Base-by-base conservation (phyloP, 2,329 filamentous ascomycete species). In the Hypoxylon sp. region DNA sequence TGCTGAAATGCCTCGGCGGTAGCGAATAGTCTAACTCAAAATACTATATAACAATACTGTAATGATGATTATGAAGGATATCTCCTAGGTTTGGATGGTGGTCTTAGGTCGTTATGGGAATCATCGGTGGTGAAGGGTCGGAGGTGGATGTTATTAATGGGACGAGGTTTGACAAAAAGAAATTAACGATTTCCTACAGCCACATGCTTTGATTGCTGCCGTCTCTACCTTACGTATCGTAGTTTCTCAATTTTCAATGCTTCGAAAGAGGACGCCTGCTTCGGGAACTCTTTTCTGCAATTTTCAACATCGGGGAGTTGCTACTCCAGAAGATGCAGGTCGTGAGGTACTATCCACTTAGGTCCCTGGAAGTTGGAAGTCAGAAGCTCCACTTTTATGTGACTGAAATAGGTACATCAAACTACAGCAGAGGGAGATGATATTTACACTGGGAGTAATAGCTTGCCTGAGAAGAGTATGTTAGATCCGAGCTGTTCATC, bases 11-110 rank as follows among this genome's bases (percentile, higher is more conserved):
- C 15, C n/a, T 46, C 26, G 47, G 19, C 8, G 28, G 30, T 46
- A 43, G 34, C 17, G 7, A 17, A 48, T 37, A 47, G 53, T 47
- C 37, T 41, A 19, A 52, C 20, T 24, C 24, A 4, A 44, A 47
- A 57, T 59, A 56, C n/a, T 37, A 51, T 51, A 15, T 53, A 55
- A n/a, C 19, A 52, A 59, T 62, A 59, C n/a, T 19, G 8, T 15
- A 48, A 22, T 37, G 4, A 34, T 20, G 56, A 41, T 7, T 28
- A 37, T 22, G 30, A 61, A 54, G 32, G 7, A 52, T 50, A 55
- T 41, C 22, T 39, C 2, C 50, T 8, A 32, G 32, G 39, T 19
- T 58, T n/a, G 51, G 51, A 53, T 43, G 8, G 13, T 39, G 32
- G 30, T 44, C 53, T 26, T 61, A 63, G 65, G 56, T 56, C 2